Evolutionary conservation across 169 alveolate species (phyloP).

Genomic region (Plasmodium falciparum): DNA sequence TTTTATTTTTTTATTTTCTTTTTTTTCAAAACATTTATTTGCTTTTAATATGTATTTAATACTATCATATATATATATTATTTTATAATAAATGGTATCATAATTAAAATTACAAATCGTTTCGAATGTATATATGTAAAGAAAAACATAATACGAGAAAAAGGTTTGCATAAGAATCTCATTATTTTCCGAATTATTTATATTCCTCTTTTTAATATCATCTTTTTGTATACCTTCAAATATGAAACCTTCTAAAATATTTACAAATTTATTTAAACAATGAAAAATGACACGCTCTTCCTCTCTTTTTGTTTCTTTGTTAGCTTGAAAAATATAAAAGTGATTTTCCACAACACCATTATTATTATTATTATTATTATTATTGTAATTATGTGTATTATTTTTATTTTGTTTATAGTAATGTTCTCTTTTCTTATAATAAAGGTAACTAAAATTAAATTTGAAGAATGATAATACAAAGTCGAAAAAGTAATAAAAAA

Average conservation of each 20-base stretch:
- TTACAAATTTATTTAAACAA: slow-evolving; percentile 31
- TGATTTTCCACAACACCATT: too few species aligned
- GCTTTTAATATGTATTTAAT: slow-evolving; percentile 3
- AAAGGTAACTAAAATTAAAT: slow-evolving; percentile 50
- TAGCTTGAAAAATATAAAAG: too few species aligned
- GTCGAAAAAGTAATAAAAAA: too few species aligned
- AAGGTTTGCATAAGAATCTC: neutral
- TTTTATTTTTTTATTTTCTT: neutral
- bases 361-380: too few species aligned
- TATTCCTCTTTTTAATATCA: neutral
- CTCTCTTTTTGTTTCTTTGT: neutral
- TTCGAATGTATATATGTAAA: slow-evolving; percentile 38
- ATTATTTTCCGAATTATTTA: neutral
- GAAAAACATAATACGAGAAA: slow-evolving; percentile 27
- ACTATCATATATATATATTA: slow-evolving; percentile 15
- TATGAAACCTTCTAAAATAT: slow-evolving; percentile 6
- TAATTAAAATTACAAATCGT: slow-evolving; percentile 1
- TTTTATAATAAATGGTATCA: neutral
- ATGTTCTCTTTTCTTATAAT: neutral
- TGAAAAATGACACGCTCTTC: neutral
- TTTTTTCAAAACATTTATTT: neutral
- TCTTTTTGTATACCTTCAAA: slow-evolving; percentile 1
- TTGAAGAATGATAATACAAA: slow-evolving; percentile 14
- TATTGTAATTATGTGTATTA: too few species aligned
- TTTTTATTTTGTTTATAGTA: too few species aligned